Conservation (phyloP, 441 rosid genomes). For the Omphalea diandra region DNA sequence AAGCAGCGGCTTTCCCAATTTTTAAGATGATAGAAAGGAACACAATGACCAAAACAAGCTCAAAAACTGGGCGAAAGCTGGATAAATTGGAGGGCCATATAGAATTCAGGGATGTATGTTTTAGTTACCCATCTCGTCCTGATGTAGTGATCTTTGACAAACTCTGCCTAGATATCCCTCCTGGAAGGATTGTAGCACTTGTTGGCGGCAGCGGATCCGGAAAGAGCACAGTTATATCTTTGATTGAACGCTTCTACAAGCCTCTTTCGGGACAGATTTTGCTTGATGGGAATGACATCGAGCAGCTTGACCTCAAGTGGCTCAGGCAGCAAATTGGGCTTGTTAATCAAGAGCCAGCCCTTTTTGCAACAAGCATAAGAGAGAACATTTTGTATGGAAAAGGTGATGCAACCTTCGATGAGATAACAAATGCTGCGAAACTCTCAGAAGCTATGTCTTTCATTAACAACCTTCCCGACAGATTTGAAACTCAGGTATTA, state of each 20-base stretch:
- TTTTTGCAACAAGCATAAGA: conserved; percentile 78
- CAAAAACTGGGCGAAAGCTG: conserved; percentile 49
- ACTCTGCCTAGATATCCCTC: conserved; percentile 53
- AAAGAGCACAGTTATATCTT: conserved; percentile 82
- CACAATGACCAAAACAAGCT: conserved; percentile 53
- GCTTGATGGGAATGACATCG: conserved; percentile 62
- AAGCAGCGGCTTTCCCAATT: conserved; percentile 84
- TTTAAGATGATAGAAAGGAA: conserved; percentile 87
- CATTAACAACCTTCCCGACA: conserved; percentile 84
- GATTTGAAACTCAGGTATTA: conserved; percentile 90
- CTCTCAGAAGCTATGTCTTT: conserved; percentile 85
- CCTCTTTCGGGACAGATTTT: conserved; percentile 61
- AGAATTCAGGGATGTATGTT: conserved; percentile 62
- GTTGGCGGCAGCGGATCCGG: conserved; percentile 99
- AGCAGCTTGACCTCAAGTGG: conserved; percentile 79
- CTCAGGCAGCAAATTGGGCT: conserved; percentile 82
- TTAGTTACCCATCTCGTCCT: conserved; percentile 85
- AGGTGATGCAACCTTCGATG: conserved; percentile 68
- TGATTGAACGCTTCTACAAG: conserved; percentile 89
- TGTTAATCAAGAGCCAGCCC: conserved; percentile 96
- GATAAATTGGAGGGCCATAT: conserved; percentile 70
- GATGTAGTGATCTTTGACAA: conserved; percentile 60
- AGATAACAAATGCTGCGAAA: conserved; percentile 73
- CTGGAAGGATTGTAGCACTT: conserved; percentile 84
- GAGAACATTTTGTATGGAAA: conserved; percentile 95